phyloP scores from a whole-genome alignment of 768 basidiomycete genomes.

The Podaxis sp. region DNA sequence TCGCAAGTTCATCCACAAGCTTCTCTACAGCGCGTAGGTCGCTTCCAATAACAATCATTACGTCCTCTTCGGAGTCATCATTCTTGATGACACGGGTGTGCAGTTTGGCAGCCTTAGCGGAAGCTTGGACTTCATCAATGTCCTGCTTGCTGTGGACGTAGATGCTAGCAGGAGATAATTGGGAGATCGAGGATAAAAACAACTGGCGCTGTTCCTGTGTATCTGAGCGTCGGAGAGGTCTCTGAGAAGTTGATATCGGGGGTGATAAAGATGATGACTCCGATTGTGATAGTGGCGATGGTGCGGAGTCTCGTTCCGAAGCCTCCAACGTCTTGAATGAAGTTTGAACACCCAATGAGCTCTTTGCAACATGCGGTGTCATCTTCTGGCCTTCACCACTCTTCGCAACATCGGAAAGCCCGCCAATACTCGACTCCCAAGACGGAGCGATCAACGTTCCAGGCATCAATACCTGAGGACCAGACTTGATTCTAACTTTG shows the following conservation, averaged over 20 bases:
- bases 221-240: constrained; percentile 43
- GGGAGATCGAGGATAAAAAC: constrained; percentile 43
- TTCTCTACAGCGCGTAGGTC: constrained; percentile 41
- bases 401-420: constrained; percentile 14
- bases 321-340: constrained; percentile 10
- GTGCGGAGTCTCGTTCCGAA: background rate
- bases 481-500: constrained; percentile 18
- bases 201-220: constrained; percentile 46
- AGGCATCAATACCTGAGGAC: constrained; percentile 45
- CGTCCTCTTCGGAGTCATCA: constrained; percentile 33
- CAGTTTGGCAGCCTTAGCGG: constrained; percentile 41
- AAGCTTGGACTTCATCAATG: constrained; percentile 32
- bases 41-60: constrained; percentile 51
- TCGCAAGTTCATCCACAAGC: constrained; percentile 30
- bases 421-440: constrained; percentile 33
- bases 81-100: constrained; percentile 35
- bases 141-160: constrained; percentile 44
- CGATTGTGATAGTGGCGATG: constrained; percentile 10
- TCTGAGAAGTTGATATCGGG: constrained; percentile 14
- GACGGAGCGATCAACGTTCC: constrained; percentile 50
- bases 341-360: constrained; percentile 4
- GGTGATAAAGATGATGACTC: constrained; percentile 15
- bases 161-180: constrained; percentile 41
- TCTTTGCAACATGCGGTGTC: constrained; percentile 18
- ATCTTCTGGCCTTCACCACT: constrained; percentile 15